Conservation (phyloP, 2,329 filamentous ascomycete species). For the Aspergillus texensis region DNA sequence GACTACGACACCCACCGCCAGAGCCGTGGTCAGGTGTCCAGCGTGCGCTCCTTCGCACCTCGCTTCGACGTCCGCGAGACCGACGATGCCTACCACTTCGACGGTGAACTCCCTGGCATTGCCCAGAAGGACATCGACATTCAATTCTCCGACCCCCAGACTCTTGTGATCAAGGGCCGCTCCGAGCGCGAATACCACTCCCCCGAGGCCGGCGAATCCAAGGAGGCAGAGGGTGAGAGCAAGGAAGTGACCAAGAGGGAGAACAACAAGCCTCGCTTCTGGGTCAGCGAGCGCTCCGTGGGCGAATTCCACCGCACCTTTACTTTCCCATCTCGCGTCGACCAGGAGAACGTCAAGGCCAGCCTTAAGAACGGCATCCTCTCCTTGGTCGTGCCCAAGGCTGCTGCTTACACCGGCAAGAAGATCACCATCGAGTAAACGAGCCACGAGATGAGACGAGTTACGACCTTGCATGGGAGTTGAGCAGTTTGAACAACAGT, state of each 20-base stretch:
- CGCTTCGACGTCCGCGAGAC: conserved; percentile 51
- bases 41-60: conserved; percentile 42
- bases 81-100: conserved; percentile 47
- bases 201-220: conserved; percentile 49
- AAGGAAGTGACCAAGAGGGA: conserved; percentile 21
- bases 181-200: conserved; percentile 40
- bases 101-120: conserved; percentile 53
- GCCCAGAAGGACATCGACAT: conserved; percentile 50
- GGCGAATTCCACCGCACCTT: conserved; percentile 63
- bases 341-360: conserved; percentile 63
- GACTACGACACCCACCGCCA: conserved; percentile 45
- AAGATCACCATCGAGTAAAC: conserved; percentile 60
- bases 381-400: conserved; percentile 60
- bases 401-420: conserved; percentile 48
- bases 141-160: conserved; percentile 50
- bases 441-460: not conserved
- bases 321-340: conserved; percentile 58
- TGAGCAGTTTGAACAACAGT: not conserved
- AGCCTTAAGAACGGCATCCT: conserved; percentile 63
- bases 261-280: conserved; percentile 50
- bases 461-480: not conserved
- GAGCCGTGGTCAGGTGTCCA: conserved; percentile 19
- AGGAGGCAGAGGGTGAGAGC: conserved; percentile 32
- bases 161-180: conserved; percentile 49
- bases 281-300: conserved; percentile 61